Evolutionary conservation across 169 alveolate genomes (phyloP).

Genomic region (Plasmodium vivax): DNA sequence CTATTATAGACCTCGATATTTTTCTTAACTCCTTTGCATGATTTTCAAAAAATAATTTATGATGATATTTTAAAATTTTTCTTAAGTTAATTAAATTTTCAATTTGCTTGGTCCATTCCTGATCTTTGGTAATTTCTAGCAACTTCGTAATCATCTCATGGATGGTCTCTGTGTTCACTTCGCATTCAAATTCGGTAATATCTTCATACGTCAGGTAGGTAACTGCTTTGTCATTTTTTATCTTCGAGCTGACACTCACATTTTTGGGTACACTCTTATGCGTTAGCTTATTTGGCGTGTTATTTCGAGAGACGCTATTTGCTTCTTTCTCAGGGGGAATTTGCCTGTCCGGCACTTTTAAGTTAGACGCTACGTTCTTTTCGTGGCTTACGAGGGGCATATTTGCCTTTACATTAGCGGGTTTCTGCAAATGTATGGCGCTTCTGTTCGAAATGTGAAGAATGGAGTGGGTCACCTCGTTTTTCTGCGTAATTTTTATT

Average conservation of each 20-base stretch:
- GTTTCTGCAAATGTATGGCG: not conserved
- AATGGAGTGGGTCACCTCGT: not conserved
- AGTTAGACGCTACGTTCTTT: not conserved
- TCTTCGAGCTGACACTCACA: constrained; percentile 29
- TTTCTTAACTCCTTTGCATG: constrained; percentile 49
- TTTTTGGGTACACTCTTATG: constrained; percentile 7
- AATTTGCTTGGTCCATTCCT: constrained; percentile 72
- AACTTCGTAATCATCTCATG: constrained; percentile 33
- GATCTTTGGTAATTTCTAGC: constrained; percentile 40
- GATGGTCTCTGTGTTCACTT: constrained; percentile 26
- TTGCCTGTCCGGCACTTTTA: not conserved
- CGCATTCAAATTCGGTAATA: constrained; percentile 39
- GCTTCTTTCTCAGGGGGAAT: not conserved
- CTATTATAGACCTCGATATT: constrained; percentile 37
- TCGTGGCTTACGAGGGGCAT: not conserved
- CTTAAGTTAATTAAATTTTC: constrained; percentile 65
- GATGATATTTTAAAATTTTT: constrained; percentile 54
- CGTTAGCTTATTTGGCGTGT: not conserved
- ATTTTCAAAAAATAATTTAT: constrained; percentile 57
- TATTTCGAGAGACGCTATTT: not conserved
- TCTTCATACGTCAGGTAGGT: constrained; percentile 60
- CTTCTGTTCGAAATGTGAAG: not conserved
- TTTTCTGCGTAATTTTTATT: constrained; percentile 3
- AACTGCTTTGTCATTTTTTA: constrained; percentile 48
- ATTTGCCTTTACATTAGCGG: not conserved